Evolutionary conservation across 1,284 basidiomycete species (phyloP), one percentile per base, ranked within the genome.

Genomic region (Anthracocystis setariae): DNA sequence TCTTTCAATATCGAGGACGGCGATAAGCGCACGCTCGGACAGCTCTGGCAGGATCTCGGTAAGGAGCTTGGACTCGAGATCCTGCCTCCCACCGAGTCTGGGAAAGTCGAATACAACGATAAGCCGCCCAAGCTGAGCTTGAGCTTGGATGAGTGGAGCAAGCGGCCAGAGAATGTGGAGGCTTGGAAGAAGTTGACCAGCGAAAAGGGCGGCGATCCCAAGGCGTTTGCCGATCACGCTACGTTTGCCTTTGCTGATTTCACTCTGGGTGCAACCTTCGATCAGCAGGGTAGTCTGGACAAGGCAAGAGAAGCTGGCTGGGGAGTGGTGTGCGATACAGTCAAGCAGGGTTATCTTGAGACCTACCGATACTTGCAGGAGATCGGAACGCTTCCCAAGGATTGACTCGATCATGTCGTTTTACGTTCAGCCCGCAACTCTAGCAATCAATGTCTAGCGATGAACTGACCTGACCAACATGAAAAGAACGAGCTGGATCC

Each of bases 1-100:
- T 70, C 56, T 46, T 64, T 70, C 67, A 70, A 70, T 56, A 70
- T 70, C 20, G 60, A 70, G n/a, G 67, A 70, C 37, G 67, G 67
- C 9, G 61, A 64, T 48, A 44, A 48, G 40, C 51, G 61, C 15
- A 70, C 43, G 15, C 49, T 70, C 4, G 67, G 67, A 15, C 60
- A 60, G 52, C 52, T 70, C 53, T 70, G 61, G 67, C 55, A 70
- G 46, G 67, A 70, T 18, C 37, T 70, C 18, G 67, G 44, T 8
- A 57, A 64, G 21, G 60, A 70, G 24, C 44, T 64, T 13, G 67
- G 56, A 0, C 44, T 70, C 45, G 64, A 51, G 44, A 29, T 64
- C 13, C 45, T 64, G 18, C 61, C 67, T 1, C 67, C 67, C 5
- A 63, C 56, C 8, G 49, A n/a, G 3, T 13, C 39, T 18, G 61